Conservation (phyloP, 108 stramenopile species). For the Ochromonas danica region DNA sequence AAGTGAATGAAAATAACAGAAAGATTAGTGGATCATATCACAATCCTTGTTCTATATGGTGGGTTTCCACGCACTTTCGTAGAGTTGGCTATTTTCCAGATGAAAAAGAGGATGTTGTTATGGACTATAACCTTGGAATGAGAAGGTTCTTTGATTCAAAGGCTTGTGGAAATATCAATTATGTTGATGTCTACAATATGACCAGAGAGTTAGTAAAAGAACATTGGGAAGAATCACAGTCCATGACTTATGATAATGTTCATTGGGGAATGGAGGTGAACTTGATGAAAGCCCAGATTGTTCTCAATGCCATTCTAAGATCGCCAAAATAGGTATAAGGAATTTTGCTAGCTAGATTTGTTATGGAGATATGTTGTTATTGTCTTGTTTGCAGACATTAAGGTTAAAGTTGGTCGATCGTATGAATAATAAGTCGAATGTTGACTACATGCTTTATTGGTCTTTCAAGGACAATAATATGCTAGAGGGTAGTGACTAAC, state of each 20-base stretch:
- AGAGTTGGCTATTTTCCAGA: background rate
- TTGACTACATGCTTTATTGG: too few species aligned
- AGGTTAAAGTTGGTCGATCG: too few species aligned
- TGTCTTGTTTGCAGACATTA: too few species aligned
- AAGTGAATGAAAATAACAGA: background rate
- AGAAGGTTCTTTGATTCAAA: background rate
- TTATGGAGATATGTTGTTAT: too few species aligned
- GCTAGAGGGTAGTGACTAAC: too few species aligned
- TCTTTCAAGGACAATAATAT: too few species aligned
- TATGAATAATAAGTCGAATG: too few species aligned
- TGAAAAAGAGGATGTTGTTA: background rate
- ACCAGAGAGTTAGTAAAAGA: background rate
- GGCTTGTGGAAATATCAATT: conserved; percentile 1
- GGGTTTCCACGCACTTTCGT: conserved; percentile 22
- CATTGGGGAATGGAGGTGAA: conserved; percentile 31
- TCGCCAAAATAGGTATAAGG: too few species aligned
- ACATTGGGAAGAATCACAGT: background rate
- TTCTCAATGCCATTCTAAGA: conserved; percentile 9
- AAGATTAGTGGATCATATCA: background rate
- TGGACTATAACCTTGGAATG: background rate
- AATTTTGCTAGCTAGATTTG: too few species aligned
- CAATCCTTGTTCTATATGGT: background rate
- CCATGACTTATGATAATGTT: background rate
- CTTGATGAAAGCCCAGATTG: conserved; percentile 18
- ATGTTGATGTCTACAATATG: conserved; percentile 28